Conservation (phyloP, 1,284 basidiomycete species). For the Macrocystidia cucumis region DNA sequence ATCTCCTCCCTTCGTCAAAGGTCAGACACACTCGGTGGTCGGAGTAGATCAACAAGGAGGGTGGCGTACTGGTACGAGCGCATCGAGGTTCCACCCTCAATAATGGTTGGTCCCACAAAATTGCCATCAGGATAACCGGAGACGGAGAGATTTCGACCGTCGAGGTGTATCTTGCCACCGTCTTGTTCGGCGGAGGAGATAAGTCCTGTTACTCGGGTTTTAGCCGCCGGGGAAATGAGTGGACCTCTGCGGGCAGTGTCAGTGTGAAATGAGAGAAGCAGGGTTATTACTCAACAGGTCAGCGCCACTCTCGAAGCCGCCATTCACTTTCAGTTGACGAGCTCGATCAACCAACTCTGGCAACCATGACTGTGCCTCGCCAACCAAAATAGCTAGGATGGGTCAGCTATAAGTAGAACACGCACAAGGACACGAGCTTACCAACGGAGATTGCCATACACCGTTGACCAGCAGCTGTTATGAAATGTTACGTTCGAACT, state of each 20-base stretch:
- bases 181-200: conserved; percentile 80
- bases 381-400: conserved; percentile 79
- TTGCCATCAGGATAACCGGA: conserved; percentile 85
- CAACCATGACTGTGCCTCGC: conserved; percentile 77
- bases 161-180: conserved; percentile 85
- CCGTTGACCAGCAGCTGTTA: conserved; percentile 86
- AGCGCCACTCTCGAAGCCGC: conserved; percentile 83
- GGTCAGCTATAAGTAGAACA: conserved; percentile 9
- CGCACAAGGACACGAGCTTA: conserved; percentile 17
- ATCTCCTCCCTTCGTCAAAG: conserved; percentile 72
- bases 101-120: conserved; percentile 91
- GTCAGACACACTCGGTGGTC: conserved; percentile 5
- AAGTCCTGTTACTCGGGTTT: conserved; percentile 69
- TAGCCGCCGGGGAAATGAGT: conserved; percentile 86
- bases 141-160: conserved; percentile 72
- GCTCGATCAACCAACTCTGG: conserved; percentile 85
- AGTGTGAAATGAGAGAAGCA: conserved; percentile 4
- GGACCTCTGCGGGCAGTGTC: conserved; percentile 61
- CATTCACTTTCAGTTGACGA: conserved; percentile 75
- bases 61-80: conserved; percentile 70
- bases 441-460: conserved; percentile 95
- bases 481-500: conserved; percentile 19
- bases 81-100: conserved; percentile 82
- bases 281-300: conserved; percentile 62
- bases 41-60: not conserved